Percentiles rank a stretch among this genome's conserved stretches.
Conservation (phyloP, 257 asterid species). For the Primulina eburnea region DNA sequence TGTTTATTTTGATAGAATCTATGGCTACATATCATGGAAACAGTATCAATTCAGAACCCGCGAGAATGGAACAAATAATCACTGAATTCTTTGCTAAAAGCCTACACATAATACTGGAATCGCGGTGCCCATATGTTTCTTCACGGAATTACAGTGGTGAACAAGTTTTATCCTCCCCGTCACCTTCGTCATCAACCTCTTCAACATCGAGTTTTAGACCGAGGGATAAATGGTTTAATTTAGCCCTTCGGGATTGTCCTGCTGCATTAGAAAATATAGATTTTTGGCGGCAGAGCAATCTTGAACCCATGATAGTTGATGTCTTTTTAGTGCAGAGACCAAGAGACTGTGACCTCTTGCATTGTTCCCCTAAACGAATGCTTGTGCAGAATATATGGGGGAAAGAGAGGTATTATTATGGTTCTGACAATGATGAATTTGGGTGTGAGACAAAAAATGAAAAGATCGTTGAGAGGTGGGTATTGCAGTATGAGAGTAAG, state of each 20-base stretch:
- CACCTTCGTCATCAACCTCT: conserved; percentile 70
- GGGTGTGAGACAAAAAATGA: conserved; percentile 44
- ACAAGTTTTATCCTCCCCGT: conserved; percentile 58
- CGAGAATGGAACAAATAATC: conserved; percentile 83
- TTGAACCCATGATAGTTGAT: conserved; percentile 84
- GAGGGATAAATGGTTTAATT: conserved; percentile 86
- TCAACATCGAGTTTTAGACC: conserved; percentile 67
- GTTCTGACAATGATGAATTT: conserved; percentile 56
- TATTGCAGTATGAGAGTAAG: conserved; percentile 74
- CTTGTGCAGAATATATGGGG: conserved; percentile 29
- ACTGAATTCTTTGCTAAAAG: conserved; percentile 84
- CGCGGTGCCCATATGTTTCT: conserved; percentile 77
- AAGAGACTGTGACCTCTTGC: conserved; percentile 50
- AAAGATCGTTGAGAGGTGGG: conserved; percentile 85
- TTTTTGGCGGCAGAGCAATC: conserved; percentile 78
- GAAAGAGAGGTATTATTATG: conserved; percentile 46
- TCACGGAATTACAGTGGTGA: conserved; percentile 84
- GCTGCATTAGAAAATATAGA: conserved; percentile 86
- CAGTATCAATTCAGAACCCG: conserved; percentile 56
- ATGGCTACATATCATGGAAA: conserved; percentile 70
- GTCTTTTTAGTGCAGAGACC: conserved; percentile 59
- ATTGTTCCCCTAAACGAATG: conserved; percentile 46
- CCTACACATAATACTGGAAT: conserved; percentile 86
- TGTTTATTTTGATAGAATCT: conserved; percentile 16
- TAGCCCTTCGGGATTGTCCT: conserved; percentile 78